Base-by-base conservation (phyloP, 345 rosid genomes). In the Lumnitzera racemosa region DNA sequence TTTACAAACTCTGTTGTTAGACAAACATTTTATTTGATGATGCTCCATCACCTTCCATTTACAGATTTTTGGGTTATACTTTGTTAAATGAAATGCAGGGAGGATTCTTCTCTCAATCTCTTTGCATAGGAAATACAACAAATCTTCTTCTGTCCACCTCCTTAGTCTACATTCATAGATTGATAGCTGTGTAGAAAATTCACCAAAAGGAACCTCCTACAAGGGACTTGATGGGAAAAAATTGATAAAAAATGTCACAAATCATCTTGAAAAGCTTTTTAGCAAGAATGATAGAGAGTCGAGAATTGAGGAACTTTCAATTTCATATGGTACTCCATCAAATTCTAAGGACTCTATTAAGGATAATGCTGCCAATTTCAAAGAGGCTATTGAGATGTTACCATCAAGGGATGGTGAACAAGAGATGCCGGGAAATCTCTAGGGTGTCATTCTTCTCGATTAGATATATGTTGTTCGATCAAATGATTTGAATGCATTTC, bases 361-460 rank as follows among this genome's bases (percentile, higher is more conserved):
- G 62, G 80, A 77, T 17, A 74, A 56, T 13, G 57, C 74, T 52
- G 53, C 69, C 17, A 65, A 47, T 69, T 92, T 89, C 57, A 85
- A 82, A 67, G 96, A 87, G 70, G 94, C 80, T 12, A 73, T 83
- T 49, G 70, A 78, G 55, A 51, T 66, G 70, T 71, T 92, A 82
- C 78, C 67, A 57, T 79, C 82, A 48, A 70, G 67, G 15, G 80
- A 75, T 13, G 56, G 63, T 36, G 72, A 76, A 46, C 68, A 66
- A 57, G 89, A 76, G 63, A 70, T 89, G 76, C 94, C 91, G 14
- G 85, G 86, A 65, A 78, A 89, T 62, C 87, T 89, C 49, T 67
- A 50, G 14, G 91, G 94, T 9, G 98, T 96, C 36, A 23, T 85
- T 66, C 89, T 92, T 64, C 52, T 83, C 25, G 91, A 92, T 76